Percentiles rank a stretch among this genome's conserved stretches.
Evolutionary conservation across 768 basidiomycete species (phyloP).

Genomic region (Amanita thiersii): DNA sequence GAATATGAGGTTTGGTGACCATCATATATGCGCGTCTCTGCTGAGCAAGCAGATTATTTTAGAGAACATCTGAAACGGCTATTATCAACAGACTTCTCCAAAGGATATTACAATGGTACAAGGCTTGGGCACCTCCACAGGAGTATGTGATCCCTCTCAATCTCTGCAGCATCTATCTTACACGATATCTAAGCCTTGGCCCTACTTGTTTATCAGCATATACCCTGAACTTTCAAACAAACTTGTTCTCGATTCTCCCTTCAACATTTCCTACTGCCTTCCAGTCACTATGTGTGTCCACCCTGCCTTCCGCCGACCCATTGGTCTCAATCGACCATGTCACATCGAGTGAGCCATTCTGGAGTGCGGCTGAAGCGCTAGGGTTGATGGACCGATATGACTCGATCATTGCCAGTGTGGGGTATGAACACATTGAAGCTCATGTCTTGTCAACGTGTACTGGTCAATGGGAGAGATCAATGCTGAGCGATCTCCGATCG

Average conservation of each 20-base stretch:
- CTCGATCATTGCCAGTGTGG: constrained; percentile 72
- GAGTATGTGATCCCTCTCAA: constrained; percentile 42
- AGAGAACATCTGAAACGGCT: constrained; percentile 40
- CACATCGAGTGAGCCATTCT: constrained; percentile 21
- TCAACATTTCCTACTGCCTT: constrained; percentile 59
- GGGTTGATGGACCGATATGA: constrained; percentile 81
- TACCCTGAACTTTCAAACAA: constrained; percentile 64
- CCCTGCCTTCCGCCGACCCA: constrained; percentile 32
- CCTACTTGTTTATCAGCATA: constrained; percentile 52
- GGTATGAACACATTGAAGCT: constrained; percentile 78
- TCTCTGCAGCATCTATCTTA: not conserved
- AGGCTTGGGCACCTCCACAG: constrained; percentile 59
- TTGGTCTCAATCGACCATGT: constrained; percentile 4
- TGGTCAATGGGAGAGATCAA: constrained; percentile 59
- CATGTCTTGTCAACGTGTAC: constrained; percentile 61
- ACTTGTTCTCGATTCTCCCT: constrained; percentile 66
- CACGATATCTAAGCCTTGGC: constrained; percentile 42
- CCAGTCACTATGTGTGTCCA: constrained; percentile 55
- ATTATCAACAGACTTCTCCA: constrained; percentile 47
- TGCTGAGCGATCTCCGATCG: constrained; percentile 49
- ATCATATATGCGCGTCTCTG: not conserved
- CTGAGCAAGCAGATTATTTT: not conserved
- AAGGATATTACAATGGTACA: constrained; percentile 64
- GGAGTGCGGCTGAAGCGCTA: constrained; percentile 59
- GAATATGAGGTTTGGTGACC: constrained; percentile 49